Percentiles rank a stretch among this genome's conserved stretches.
Conservation (phyloP, 202 grass and related monocot species). For the Musa balbisiana region DNA sequence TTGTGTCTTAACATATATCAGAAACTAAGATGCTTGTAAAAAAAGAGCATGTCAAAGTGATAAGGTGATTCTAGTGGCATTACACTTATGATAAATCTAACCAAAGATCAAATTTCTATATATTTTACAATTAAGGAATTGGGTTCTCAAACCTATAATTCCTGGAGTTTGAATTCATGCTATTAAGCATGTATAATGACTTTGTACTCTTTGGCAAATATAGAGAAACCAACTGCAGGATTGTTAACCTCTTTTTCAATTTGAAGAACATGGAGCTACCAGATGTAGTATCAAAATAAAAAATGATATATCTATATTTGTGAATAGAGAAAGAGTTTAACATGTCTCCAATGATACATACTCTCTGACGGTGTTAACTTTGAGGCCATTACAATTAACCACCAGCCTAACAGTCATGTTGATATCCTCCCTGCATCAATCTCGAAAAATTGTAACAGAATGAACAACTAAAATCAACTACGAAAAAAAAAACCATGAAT, state of each 20-base stretch:
- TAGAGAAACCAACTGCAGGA: background rate
- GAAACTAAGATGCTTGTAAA: no score
- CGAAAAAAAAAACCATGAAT: background rate
- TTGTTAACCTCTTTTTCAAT: background rate
- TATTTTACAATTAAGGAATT: background rate
- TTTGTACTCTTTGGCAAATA: background rate
- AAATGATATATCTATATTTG: background rate
- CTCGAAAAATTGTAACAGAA: constrained; percentile 1
- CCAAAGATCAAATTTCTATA: no score
- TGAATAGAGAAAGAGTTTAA: background rate
- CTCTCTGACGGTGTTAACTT: constrained; percentile 71
- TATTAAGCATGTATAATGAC: background rate
- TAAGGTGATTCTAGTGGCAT: background rate
- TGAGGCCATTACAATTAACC: constrained; percentile 87
- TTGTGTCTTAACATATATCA: background rate
- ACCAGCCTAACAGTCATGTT: constrained; percentile 92
- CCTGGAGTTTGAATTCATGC: background rate
- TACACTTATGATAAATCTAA: no score
- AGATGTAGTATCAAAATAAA: background rate
- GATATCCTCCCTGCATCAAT: constrained; percentile 74
- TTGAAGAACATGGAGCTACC: background rate
- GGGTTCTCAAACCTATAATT: background rate
- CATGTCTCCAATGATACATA: constrained; percentile 29
- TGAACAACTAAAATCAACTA: constrained; percentile 17
- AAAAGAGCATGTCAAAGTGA: background rate